Percentiles rank a stretch among this genome's conserved stretches.
phyloP scores from a whole-genome alignment of 768 basidiomycete species.

The Pleurotus djamor region DNA sequence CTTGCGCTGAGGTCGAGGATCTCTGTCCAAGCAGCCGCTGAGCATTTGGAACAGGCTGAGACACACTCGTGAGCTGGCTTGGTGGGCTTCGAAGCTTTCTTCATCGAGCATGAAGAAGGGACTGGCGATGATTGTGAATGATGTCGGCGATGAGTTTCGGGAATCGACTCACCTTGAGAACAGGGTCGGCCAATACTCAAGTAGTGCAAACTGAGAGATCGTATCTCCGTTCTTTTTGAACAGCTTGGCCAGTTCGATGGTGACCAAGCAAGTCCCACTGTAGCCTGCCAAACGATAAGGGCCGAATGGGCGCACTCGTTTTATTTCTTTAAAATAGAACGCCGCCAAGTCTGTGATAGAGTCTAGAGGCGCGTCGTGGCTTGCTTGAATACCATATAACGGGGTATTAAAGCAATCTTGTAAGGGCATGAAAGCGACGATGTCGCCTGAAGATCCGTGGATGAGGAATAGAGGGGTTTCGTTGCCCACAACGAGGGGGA shows the following conservation, averaged over 20 bases:
- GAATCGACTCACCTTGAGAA: neutral
- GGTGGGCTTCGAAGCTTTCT: neutral
- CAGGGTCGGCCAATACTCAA: neutral
- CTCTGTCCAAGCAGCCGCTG: neutral
- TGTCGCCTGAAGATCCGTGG: slow-evolving; percentile 9
- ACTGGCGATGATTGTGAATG: neutral
- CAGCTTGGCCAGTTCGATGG: neutral
- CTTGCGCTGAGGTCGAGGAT: neutral
- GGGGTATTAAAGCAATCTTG: slow-evolving; percentile 11
- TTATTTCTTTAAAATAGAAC: slow-evolving; percentile 18
- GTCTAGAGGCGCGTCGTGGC: slow-evolving; percentile 15
- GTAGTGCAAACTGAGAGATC: neutral
- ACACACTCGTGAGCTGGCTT: neutral
- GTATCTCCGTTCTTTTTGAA: neutral
- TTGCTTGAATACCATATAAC: slow-evolving; percentile 13
- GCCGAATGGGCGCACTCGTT: slow-evolving; percentile 11
- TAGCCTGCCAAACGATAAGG: slow-evolving; percentile 18
- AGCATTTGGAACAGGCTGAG: neutral
- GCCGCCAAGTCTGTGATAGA: slow-evolving; percentile 6
- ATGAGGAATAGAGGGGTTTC: slow-evolving; percentile 12
- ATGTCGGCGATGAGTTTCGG: neutral
- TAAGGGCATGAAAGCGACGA: slow-evolving; percentile 8
- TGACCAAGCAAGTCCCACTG: neutral
- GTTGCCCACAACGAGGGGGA: slow-evolving; percentile 7
- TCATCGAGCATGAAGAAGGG: neutral